Base-by-base conservation (phyloP, 1,284 basidiomycete species). In the Vanrija pseudolonga region DNA sequence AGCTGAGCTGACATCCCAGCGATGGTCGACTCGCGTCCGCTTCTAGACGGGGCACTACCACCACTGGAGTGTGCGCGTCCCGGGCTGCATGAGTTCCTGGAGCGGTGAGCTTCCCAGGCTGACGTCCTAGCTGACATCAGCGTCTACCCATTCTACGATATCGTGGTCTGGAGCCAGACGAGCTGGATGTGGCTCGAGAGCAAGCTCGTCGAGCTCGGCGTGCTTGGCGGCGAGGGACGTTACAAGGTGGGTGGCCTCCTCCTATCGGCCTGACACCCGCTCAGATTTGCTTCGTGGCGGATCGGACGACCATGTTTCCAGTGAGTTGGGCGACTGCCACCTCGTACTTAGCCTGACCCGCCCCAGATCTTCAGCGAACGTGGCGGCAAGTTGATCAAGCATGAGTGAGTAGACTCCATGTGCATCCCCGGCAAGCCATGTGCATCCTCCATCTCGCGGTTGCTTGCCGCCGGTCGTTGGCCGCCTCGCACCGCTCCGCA, bases 141-240 rank as follows among this genome's bases (percentile, higher is more conserved):
- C 6, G 79, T 89, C 51, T 90, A 92, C 64, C 85, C 85, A 4
- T 79, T 85, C 68, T 92, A 92, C 70, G 89, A 93, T 64, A 88
- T 92, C 57, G 88, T 86, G 63, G 85, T 91, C 53, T 91, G 89
- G 89, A 87, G 68, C 32, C 76, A 77, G 74, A 94, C 90, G 1
- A 86, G 84, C 59, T 93, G 90, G 90, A 80, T 90, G 47, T 95
- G 90, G 90, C 80, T 95, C 24, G 92, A 96, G 74, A 84, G 85
- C 28, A 96, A 95, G 76, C 80, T 96, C 5, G 84, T 89, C 17
- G 91, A 95, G 72, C 81, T 95, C 22, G 88, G 84, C 22, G 89
- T 94, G 84, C 77, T 95, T 18, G 89, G 89, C 0, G 82, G 82
- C 44, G 58, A 64, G 12, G 78, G 79, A 48, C 82, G 81, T 62